Conservation (phyloP, 2,329 filamentous ascomycete species). For the Fusarium scirpi region DNA sequence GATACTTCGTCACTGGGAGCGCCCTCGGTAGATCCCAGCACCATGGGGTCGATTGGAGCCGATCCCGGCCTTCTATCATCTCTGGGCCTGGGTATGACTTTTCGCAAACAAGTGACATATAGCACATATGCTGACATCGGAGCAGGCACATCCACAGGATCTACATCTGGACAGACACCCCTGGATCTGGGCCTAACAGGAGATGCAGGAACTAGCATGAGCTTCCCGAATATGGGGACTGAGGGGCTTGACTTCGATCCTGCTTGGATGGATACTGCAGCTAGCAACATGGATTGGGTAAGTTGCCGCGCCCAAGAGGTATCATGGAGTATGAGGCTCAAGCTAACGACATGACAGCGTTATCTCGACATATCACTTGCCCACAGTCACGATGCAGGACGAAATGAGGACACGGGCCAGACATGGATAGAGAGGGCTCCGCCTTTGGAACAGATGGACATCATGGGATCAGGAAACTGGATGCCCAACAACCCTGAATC, state of each 20-base stretch:
- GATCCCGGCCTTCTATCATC: conserved; percentile 39
- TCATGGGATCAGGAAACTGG: conserved; percentile 45
- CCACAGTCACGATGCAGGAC: conserved; percentile 48
- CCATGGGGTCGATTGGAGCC: conserved; percentile 34
- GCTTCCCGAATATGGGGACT: conserved; percentile 37
- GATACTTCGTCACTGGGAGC: conserved; percentile 35
- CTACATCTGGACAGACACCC: conserved; percentile 35
- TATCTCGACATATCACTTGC: conserved; percentile 52
- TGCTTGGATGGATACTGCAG: conserved; percentile 52
- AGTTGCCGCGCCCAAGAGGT: conserved; percentile 28
- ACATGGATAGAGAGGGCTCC: conserved; percentile 49
- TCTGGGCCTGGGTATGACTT: conserved; percentile 41
- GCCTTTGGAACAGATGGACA: conserved; percentile 44
- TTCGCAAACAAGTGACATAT: not conserved
- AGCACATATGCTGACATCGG: conserved; percentile 29
- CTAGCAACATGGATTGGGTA: conserved; percentile 56
- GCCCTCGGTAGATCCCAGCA: conserved; percentile 39
- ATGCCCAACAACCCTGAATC: conserved; percentile 5
- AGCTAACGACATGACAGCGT: conserved; percentile 43
- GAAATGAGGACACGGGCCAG: conserved; percentile 45
- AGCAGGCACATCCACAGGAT: conserved; percentile 35
- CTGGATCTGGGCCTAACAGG: conserved; percentile 39
- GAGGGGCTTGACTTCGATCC: conserved; percentile 50
- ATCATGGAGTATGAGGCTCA: not conserved
- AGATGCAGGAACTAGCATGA: conserved; percentile 38